Evolutionary conservation across 1,139 yeast genomes (phyloP), one percentile per base, ranked within the genome.

Genomic region (Yamadazyma kanchanaburiensis): DNA sequence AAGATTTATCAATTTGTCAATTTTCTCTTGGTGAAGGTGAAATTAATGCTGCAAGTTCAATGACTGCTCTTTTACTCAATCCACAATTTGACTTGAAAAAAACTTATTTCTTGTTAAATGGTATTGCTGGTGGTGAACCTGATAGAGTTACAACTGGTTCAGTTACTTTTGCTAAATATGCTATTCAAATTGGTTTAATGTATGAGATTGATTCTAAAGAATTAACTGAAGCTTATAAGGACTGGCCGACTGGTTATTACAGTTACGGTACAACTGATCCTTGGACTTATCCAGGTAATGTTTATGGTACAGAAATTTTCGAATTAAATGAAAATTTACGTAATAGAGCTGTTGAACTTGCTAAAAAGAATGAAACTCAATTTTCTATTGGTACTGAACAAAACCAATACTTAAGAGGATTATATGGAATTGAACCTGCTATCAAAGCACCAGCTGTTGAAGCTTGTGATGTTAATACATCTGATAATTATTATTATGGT

Each of bases 1-100:
- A 60, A 25, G 64, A 75, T 54, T 74, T 68, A 53, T 57, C 73
- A 20, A 54, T 79, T 24, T 78, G 84, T 58, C 79, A 77, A 47
- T 51, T 77, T 34, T 76, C 82, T 27, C 74, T 80, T 12, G 86
- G 85, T 34, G 85, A 79, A 56, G 81, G 80, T 39, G 84, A 78
- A 50, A 72, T 77, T 45, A 79, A 79, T 46, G 85, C 86, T 25
- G 85, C 85, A 15, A 44, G 77, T 22, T 64, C 83, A 22, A 53
- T 78, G 37, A 64, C 74, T 30, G 78, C 85, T 4, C 56, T 79
- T 40, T 51, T 73, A n/a, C 60, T 75, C 51, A 64, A 66, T 34
- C 78, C 82, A 23, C 48, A 64, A 37, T 77, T 79, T 42, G 81
- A 79, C 48, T 65, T 78, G 31, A 50, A 77, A 21, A 66, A 71